Percentiles rank a stretch among this genome's conserved stretches.
Evolutionary conservation across 176 grass and related monocot genomes (phyloP).

Genomic region (Cocos nucifera): DNA sequence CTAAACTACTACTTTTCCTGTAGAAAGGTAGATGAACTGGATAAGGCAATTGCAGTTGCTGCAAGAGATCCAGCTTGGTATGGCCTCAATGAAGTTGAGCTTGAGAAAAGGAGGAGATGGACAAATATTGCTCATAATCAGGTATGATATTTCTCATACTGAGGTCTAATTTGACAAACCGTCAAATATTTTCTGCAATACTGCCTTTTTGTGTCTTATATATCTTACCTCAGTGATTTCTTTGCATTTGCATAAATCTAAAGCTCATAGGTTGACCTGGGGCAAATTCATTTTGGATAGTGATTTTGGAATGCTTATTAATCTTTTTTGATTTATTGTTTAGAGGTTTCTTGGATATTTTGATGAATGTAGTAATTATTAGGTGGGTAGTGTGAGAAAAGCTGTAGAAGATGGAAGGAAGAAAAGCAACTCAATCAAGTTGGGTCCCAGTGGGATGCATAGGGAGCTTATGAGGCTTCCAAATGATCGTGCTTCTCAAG

Average conservation of each 20-base stretch:
- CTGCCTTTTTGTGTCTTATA: too few species aligned
- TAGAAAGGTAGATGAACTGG: slow-evolving; percentile 79
- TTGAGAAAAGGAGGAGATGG: slow-evolving; percentile 67
- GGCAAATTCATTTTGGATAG: too few species aligned
- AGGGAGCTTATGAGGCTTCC: slow-evolving; percentile 47
- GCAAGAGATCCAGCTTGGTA: slow-evolving; percentile 77
- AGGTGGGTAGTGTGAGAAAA: slow-evolving; percentile 55
- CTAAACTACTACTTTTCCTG: too few species aligned
- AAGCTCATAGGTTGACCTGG: too few species aligned
- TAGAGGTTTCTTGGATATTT: too few species aligned
- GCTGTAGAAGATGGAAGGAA: slow-evolving; percentile 56
- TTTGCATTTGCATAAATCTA: too few species aligned
- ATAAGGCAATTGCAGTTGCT: slow-evolving; percentile 79
- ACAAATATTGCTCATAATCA: slow-evolving; percentile 54
- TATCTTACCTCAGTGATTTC: too few species aligned
- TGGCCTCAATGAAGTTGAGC: slow-evolving; percentile 69
- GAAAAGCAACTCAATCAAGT: slow-evolving; percentile 24
- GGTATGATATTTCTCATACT: slow-evolving; percentile 12
- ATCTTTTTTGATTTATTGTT: too few species aligned
- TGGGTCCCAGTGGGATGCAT: slow-evolving; percentile 8
- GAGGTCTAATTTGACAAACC: too few species aligned
- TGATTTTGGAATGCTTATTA: too few species aligned
- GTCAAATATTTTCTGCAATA: too few species aligned
- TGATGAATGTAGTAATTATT: not conserved
- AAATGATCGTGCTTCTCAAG: slow-evolving; percentile 34